phyloP scores from a whole-genome alignment of 495 filamentous ascomycete genomes.

The Friedmanniomyces simplex region DNA sequence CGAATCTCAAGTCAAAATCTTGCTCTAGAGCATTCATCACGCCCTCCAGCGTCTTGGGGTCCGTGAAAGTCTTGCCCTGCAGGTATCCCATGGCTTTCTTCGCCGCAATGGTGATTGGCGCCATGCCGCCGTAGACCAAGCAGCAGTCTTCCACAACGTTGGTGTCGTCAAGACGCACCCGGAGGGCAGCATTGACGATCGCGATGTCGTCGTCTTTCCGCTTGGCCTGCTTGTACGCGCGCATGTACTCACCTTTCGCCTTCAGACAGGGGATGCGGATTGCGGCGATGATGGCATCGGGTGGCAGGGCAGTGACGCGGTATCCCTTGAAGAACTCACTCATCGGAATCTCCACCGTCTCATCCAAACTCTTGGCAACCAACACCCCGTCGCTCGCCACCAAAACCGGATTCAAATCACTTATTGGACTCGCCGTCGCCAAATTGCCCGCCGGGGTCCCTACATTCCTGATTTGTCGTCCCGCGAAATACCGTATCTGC shows the following conservation, averaged over 20 bases:
- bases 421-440: slow-evolving; percentile 91
- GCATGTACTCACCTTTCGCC: slow-evolving; percentile 58
- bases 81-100: slow-evolving; percentile 63
- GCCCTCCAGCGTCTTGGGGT: slow-evolving; percentile 72
- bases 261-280: slow-evolving; percentile 71
- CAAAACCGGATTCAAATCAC: slow-evolving; percentile 90
- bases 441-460: slow-evolving; percentile 93
- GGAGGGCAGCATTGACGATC: slow-evolving; percentile 81
- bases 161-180: slow-evolving; percentile 53
- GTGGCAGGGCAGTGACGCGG: slow-evolving; percentile 68
- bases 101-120: slow-evolving; percentile 71
- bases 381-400: slow-evolving; percentile 75
- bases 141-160: slow-evolving; percentile 59
- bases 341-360: slow-evolving; percentile 80
- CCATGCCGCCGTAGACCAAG: slow-evolving; percentile 87
- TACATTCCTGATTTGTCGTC: slow-evolving; percentile 91
- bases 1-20: slow-evolving; percentile 76
- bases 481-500: slow-evolving; percentile 85
- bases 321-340: slow-evolving; percentile 87
- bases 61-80: slow-evolving; percentile 65
- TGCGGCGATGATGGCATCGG: slow-evolving; percentile 72
- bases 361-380: slow-evolving; percentile 60
- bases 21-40: slow-evolving; percentile 75
- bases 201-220: slow-evolving; percentile 95
- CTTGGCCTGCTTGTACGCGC: slow-evolving; percentile 90